A percentile compares a stretch with the other conserved stretches of the same genome.
phyloP scores from a whole-genome alignment of 208 protist genomes.

The Trypanosoma boissoni region DNA sequence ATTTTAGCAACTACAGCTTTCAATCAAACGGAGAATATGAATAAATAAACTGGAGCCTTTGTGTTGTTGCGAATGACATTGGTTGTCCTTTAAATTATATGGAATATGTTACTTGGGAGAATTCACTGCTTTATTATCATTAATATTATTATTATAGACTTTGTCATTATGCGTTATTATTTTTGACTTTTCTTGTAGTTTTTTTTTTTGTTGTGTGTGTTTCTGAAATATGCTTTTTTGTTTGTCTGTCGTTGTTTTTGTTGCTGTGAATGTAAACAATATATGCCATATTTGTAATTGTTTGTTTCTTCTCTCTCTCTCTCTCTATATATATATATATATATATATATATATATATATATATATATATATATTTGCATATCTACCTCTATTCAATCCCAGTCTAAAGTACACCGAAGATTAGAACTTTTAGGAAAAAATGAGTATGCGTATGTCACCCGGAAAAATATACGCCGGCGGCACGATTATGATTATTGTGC shows the following conservation, averaged over 20 bases:
- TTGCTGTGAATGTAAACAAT: constrained; percentile 5
- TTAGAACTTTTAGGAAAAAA: constrained; percentile 8
- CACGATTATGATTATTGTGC: constrained; percentile 34
- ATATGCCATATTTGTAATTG: not conserved
- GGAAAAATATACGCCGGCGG: constrained; percentile 82
- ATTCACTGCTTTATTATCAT: too few species aligned
- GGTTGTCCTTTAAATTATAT: not conserved
- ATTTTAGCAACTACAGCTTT: not conserved
- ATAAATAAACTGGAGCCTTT: not conserved
- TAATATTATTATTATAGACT: too few species aligned
- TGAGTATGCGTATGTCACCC: constrained; percentile 65
- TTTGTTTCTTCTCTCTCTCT: not conserved
- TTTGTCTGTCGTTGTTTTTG: not conserved
- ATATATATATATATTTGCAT: not conserved
- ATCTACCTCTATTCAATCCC: constrained; percentile 1
- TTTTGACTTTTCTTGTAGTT: not conserved
- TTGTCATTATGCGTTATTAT: constrained; percentile 7
- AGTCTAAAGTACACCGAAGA: too few species aligned
- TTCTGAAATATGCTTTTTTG: not conserved
- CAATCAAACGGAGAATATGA: not conserved
- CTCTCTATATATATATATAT: not conserved
- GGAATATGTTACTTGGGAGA: too few species aligned
- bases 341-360: constrained; percentile 9
- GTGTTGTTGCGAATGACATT: not conserved
- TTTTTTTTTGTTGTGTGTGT: constrained; percentile 20